Base-by-base conservation (phyloP, 202 grass and related monocot species). In the Alloteropsis angusta region DNA sequence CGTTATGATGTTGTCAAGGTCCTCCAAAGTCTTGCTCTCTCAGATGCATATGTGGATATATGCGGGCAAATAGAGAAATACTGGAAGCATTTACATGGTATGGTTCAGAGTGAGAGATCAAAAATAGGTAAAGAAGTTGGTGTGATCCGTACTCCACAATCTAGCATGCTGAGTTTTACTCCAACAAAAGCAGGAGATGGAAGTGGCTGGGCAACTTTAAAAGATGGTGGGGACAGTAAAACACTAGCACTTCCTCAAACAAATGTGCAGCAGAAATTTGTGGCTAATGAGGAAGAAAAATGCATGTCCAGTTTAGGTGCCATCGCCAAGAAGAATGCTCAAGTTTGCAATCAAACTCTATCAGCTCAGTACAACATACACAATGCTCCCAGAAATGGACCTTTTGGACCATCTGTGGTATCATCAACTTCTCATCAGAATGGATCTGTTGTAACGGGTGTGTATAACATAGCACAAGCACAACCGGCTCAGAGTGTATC, bases 1-100 rank as follows among this genome's bases (percentile, higher is more conserved):
- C 75, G 77, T 22, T 68, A 34, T 80, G 92, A 95, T 89, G 84
- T 86, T 62, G 65, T 53, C 75, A 96, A 99, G 49, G 82, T 99
- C 59, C 54, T 95, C 28, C 78, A 81, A 68, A 52, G 79, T 62
- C 66, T 96, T 76, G 83, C 79, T 54, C 80, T 63, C 37, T 83
- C 82, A 54, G 76, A 89, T 52, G 72, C 83, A 82, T 93, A 93
- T 87, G 63, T 76, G 57, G 75, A 91, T 67, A 95, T 93, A 63
- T 93, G 84, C 46, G 86, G 43, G 60, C 75, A 74, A 74, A 91
- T 96, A 81, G 70, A 32, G 46, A 88, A 86, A 67, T 95, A 95
- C 66, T 99, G 92, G 96, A 85, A 77, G 5, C 17, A 88, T 82
- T 72, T 91, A 75, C 66, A 72, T 36, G 79, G 74, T 67, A 86